Evolutionary conservation across 306 rosid species (phyloP), one percentile per base, ranked within the genome.

Genomic region (Pyrus pyrifolia): DNA sequence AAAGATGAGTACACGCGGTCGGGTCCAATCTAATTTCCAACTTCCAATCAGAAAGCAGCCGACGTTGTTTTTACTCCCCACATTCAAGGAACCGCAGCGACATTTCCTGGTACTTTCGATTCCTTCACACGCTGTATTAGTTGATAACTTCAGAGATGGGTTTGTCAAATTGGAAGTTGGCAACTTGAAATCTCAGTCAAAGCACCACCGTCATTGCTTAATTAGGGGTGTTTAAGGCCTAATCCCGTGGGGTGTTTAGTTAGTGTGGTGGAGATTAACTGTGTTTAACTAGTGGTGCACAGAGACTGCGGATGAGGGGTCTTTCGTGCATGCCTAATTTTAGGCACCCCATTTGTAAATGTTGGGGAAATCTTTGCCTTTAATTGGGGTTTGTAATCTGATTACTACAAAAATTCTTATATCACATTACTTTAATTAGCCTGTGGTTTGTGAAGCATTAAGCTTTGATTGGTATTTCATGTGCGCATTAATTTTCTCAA

Each of bases 221-320:
- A 68, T 70, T 70, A 67, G 51, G 53, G 57, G 82, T 67, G 53
- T 70, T 73, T 65, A 46, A 40, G 52, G 68, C 49, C 76, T 51
- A 67, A 68, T 71, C 82, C 81, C 85, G 81, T 70, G 85, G 73
- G 27, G 1, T 21, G 60, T 62, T 18, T 51, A 6, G 55, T 51
- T 51, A 51, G 71, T 65, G 73, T 38, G 81, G 82, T 42, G 70
- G 13, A 25, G n/a, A 67, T 67, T 21, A 19, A 67, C 74, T 55
- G 45, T 66, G 52, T 40, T 33, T 18, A 11, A 33, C 66, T 6
- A 53, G 58, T 76, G 79, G 58, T 52, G 31, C 22, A 67, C 68
- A 31, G 31, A 18, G 30, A 13, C 13, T 11, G 27, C 23, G 79
- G 58, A n/a, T 7, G 72, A 53, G 73, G 79, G 55, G 66, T 53